Evolutionary conservation across 768 basidiomycete species (phyloP), one percentile per base, ranked within the genome.

Genomic region (Trametes cinnabarina): DNA sequence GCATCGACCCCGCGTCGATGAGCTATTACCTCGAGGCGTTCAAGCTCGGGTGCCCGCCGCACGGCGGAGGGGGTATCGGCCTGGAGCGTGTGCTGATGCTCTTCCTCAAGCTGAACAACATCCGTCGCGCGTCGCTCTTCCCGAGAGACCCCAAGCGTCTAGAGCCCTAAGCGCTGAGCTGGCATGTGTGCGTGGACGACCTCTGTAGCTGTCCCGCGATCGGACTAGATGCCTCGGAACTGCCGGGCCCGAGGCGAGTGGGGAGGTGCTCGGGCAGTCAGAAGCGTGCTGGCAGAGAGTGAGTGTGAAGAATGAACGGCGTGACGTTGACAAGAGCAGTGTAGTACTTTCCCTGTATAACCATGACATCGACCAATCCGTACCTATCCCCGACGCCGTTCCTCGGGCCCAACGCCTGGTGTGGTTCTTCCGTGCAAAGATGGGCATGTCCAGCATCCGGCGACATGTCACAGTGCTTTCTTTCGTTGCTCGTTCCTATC

Each of bases 21-120:
- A 85, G 88, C 71, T 82, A 82, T 56, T 99, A 99, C 73, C 71
- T 98, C 43, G 93, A 98, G 69, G 94, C 87, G 17, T 99, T 99
- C 85, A 86, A 86, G 61, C 82, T 97, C 71, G 97, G 95, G 22
- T 96, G 94, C 65, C 84, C 94, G 1, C 95, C 97, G 15, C 97
- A 99, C 73, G 97, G 93, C 47, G 97, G 96, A 64, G 96, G 94
- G 61, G 96, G 96, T 59, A 94, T 98, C 65, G 95, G 92, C 51
- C 79, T 95, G 59, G 94, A 97, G 74, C 90, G 94, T 53, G 94
- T 99, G 50, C 74, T 98, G 69, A 98, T 98, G 95, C 77, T 99
- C 64, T 99, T 94, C 84, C 77, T 99, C 72, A 95, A 96, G 77
- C 81, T 99, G 62, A 91, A 90, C 77, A 97, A 98, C 78, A 94